A percentile compares a stretch with the other conserved stretches of the same genome.
Evolutionary conservation across 2,329 filamentous ascomycete genomes (phyloP).

Genomic region (Fusarium xyrophilum): DNA sequence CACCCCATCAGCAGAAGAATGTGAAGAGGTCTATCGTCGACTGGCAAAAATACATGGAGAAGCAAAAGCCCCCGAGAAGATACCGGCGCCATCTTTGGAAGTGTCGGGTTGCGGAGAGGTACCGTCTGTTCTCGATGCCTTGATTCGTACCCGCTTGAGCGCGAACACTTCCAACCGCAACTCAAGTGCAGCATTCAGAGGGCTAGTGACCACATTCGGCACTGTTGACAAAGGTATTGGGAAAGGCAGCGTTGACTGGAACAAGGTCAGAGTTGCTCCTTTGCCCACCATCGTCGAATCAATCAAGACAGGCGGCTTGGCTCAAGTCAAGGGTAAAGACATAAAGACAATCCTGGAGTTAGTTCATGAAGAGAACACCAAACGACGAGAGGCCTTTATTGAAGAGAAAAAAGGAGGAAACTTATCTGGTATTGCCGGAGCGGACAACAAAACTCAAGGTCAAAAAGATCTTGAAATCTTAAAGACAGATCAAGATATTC

Average conservation of each 20-base stretch:
- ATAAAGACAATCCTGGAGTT: slow-evolving; percentile 40
- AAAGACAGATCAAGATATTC: slow-evolving; percentile 38
- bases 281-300: slow-evolving; percentile 62
- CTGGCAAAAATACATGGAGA: slow-evolving; percentile 38
- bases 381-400: slow-evolving; percentile 36
- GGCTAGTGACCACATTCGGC: slow-evolving; percentile 37
- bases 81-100: slow-evolving; percentile 40
- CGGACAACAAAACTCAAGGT: slow-evolving; percentile 36
- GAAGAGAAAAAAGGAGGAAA: slow-evolving; percentile 33
- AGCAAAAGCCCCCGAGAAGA: slow-evolving; percentile 37
- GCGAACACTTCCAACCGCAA: slow-evolving; percentile 40
- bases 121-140: slow-evolving; percentile 38
- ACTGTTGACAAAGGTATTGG: slow-evolving; percentile 37
- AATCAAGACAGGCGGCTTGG: slow-evolving; percentile 61
- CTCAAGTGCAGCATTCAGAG: slow-evolving; percentile 40
- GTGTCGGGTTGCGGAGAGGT: slow-evolving; percentile 42
- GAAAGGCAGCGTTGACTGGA: slow-evolving; percentile 40
- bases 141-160: slow-evolving; percentile 40
- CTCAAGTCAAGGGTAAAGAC: slow-evolving; percentile 39
- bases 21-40: slow-evolving; percentile 35
- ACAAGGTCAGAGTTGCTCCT: slow-evolving; percentile 37
- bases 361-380: slow-evolving; percentile 38
- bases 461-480: slow-evolving; percentile 41
- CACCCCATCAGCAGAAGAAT: slow-evolving; percentile 32
- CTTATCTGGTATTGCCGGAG: slow-evolving; percentile 21